phyloP scores from a whole-genome alignment of 257 asterid species.

The Linaria vulgaris region DNA sequence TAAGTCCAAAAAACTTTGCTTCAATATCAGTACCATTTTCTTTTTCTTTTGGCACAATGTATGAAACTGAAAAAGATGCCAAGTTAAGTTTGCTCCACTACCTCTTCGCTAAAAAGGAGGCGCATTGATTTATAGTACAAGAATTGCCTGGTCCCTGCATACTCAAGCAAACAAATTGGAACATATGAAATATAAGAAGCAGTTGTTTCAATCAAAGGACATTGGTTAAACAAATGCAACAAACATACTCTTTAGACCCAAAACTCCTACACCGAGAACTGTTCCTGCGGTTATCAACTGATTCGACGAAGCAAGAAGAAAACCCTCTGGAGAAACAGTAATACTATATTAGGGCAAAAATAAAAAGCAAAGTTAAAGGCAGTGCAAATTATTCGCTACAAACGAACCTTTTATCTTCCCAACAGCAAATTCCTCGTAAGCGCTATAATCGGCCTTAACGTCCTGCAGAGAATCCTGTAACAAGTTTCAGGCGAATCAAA shows the following conservation, averaged over 20 bases:
- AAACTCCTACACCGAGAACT: constrained; percentile 59
- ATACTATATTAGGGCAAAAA: constrained; percentile 19
- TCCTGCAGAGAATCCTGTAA: constrained; percentile 79
- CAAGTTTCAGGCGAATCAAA: constrained; percentile 32
- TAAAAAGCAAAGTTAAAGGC: not conserved
- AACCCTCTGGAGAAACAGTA: constrained; percentile 59
- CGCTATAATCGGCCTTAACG: constrained; percentile 62
- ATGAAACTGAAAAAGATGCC: constrained; percentile 7
- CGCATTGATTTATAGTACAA: constrained; percentile 67
- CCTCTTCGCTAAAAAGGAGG: constrained; percentile 72
- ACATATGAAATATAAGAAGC: constrained; percentile 20
- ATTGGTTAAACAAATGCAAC: not conserved
- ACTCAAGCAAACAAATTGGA: constrained; percentile 23
- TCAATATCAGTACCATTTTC: constrained; percentile 10
- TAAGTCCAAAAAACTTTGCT: constrained; percentile 16
- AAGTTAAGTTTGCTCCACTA: constrained; percentile 26
- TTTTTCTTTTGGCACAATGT: not conserved
- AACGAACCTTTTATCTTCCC: constrained; percentile 74
- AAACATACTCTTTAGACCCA: constrained; percentile 74
- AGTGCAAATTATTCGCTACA: constrained; percentile 19
- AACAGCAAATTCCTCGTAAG: constrained; percentile 67
- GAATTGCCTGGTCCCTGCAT: constrained; percentile 73
- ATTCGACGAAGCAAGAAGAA: constrained; percentile 59
- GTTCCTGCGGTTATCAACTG: constrained; percentile 68
- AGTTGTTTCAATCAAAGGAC: constrained; percentile 9